A percentile compares a stretch with the other conserved stretches of the same genome.
These are phyloP conservation scores for Psilocybe mexicana DNA, from an alignment of 1,284 basidiomycete species.

Conservation along the genomic window DNA sequence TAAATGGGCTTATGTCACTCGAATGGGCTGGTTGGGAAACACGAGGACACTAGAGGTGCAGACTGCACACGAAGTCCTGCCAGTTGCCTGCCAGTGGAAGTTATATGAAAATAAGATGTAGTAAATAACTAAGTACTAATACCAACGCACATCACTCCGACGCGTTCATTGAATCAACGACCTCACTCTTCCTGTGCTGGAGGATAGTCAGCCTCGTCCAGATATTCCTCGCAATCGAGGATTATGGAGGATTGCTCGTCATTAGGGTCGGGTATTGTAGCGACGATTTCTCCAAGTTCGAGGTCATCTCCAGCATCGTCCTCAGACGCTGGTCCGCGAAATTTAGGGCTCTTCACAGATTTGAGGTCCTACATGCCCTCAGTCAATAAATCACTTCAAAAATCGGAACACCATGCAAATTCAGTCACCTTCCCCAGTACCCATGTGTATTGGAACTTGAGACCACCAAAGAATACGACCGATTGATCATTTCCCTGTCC, in stretches of 20 bases:
- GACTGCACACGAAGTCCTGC: too few species aligned
- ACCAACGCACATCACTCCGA: too few species aligned
- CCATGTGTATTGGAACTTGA: constrained; percentile 21
- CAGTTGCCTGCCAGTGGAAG: too few species aligned
- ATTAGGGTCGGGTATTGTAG: constrained; percentile 4
- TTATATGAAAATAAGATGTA: too few species aligned
- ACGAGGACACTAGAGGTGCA: too few species aligned
- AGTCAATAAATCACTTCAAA: neutral
- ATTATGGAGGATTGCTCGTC: constrained; percentile 1
- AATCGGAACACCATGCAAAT: neutral
- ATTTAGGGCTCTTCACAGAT: neutral
- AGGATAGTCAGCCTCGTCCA: neutral
- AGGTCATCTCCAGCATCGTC: neutral
- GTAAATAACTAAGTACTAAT: too few species aligned
- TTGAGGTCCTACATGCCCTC: constrained; percentile 10
- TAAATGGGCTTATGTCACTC: too few species aligned
- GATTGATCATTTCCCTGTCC: constrained; percentile 16
- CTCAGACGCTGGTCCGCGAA: neutral
- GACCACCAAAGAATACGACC: constrained; percentile 24
- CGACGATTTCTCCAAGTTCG: constrained; percentile 3
- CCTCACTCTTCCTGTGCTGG: neutral
- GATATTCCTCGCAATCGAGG: constrained; percentile 11
- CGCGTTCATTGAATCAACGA: neutral
- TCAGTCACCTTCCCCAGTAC: constrained; percentile 11
- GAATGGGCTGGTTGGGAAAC: too few species aligned